These are phyloP conservation scores for Harringtonia lauricola DNA, from an alignment of 2,329 filamentous ascomycete species.

Conservation along the genomic window DNA sequence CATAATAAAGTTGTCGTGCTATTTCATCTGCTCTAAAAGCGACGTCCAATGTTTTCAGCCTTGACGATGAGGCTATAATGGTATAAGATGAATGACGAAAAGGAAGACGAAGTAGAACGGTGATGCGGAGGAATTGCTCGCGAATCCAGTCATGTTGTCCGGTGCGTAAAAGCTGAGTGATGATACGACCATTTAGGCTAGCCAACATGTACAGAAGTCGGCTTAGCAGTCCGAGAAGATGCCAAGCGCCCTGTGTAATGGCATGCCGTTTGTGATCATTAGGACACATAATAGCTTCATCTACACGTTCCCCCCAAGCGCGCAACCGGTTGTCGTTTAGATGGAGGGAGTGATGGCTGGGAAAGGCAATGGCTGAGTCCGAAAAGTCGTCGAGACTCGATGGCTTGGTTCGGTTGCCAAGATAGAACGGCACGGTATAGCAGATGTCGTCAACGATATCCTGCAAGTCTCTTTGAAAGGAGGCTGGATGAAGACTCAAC, in stretches of 20 bases:
- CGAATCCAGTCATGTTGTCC: slow-evolving; percentile 2
- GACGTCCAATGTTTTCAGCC: neutral
- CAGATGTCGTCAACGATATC: slow-evolving; percentile 1
- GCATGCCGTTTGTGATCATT: neutral
- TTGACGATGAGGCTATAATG: neutral
- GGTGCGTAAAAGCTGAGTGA: neutral
- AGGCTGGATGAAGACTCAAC: neutral
- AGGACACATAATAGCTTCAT: neutral
- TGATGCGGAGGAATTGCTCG: neutral
- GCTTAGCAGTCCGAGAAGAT: neutral
- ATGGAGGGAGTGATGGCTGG: neutral
- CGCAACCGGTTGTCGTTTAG: neutral
- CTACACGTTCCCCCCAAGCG: neutral
- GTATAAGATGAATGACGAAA: neutral
- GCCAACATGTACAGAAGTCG: neutral
- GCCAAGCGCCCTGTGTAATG: slow-evolving; percentile 1
- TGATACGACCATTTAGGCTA: neutral
- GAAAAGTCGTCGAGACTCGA: neutral
- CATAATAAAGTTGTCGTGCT: neutral
- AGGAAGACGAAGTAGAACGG: neutral
- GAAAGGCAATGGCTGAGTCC: neutral
- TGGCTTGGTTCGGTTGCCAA: neutral
- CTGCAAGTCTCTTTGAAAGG: neutral
- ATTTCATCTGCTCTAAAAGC: neutral
- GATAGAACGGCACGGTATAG: slow-evolving; percentile 1